Conservation (phyloP, 768 basidiomycete species). For the Pholiota molesta region DNA sequence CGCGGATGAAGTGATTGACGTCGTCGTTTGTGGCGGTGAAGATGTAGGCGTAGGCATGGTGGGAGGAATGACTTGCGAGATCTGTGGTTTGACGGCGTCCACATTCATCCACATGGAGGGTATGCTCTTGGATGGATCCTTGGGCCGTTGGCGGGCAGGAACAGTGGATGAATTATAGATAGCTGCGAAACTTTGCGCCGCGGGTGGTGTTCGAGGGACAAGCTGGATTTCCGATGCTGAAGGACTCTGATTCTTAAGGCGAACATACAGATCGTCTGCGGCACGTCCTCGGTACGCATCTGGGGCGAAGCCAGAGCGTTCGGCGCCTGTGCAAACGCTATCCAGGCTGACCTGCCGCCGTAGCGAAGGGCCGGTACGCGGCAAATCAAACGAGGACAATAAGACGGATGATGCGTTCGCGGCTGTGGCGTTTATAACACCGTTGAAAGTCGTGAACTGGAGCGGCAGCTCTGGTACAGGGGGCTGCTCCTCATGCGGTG, state of each 20-base stretch:
- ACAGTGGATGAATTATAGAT: conserved; percentile 6
- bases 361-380: conserved; percentile 11
- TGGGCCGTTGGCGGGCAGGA: conserved; percentile 24
- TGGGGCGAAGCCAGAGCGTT: conserved; percentile 16
- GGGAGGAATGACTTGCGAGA: conserved; percentile 9
- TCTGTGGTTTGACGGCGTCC: conserved; percentile 39
- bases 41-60: conserved; percentile 9
- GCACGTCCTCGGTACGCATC: conserved; percentile 23
- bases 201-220: conserved; percentile 33
- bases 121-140: conserved; percentile 29
- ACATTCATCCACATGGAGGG: conserved; percentile 55
- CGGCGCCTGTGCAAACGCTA: conserved; percentile 22
- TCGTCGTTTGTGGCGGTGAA: conserved; percentile 1
- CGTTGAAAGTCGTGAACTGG: conserved; percentile 27
- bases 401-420: conserved; percentile 28
- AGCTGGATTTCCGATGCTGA: conserved; percentile 32
- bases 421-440: conserved; percentile 16
- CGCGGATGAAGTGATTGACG: conserved; percentile 9
- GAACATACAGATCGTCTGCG: conserved; percentile 31
- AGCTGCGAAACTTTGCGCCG: conserved; percentile 16
- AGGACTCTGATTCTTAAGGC: conserved; percentile 13
- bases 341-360: conserved; percentile 29
- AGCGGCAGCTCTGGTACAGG: conserved; percentile 37
- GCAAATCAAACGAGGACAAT: conserved; percentile 14
- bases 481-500: conserved; percentile 31